phyloP scores from a whole-genome alignment of 495 filamentous ascomycete genomes.

The Geoglossum glabrum region DNA sequence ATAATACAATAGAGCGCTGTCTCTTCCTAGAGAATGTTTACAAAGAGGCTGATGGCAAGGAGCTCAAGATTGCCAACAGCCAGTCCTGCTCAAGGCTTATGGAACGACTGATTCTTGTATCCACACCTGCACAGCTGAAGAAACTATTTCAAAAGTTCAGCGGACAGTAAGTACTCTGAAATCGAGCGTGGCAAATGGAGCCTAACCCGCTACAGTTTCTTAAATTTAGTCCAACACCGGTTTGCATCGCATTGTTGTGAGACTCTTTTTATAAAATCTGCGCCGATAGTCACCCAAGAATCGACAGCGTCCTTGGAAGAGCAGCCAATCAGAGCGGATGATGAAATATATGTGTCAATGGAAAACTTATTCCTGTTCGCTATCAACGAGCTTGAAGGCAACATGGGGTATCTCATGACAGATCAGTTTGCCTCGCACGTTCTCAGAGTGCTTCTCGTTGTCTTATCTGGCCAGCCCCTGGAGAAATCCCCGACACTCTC shows the following conservation, averaged over 20 bases:
- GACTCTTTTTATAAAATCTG: slow-evolving; percentile 67
- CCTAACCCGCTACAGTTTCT: slow-evolving; percentile 30
- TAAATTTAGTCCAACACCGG: slow-evolving; percentile 75
- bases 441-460: slow-evolving; percentile 61
- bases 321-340: slow-evolving; percentile 18
- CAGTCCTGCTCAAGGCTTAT: slow-evolving; percentile 87
- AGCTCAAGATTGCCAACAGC: slow-evolving; percentile 85
- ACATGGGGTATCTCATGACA: slow-evolving; percentile 65
- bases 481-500: slow-evolving; percentile 41
- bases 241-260: slow-evolving; percentile 97
- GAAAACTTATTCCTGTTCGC: slow-evolving; percentile 69
- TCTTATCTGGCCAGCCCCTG: slow-evolving; percentile 66
- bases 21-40: slow-evolving; percentile 76
- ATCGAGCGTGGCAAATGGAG: not conserved
- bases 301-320: slow-evolving; percentile 30
- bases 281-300: slow-evolving; percentile 55
- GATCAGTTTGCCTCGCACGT: slow-evolving; percentile 84
- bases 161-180: slow-evolving; percentile 35
- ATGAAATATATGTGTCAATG: slow-evolving; percentile 35
- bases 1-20: slow-evolving; percentile 29
- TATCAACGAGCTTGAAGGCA: slow-evolving; percentile 63
- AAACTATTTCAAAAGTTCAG: slow-evolving; percentile 62
- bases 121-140: slow-evolving; percentile 64
- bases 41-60: slow-evolving; percentile 69
- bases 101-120: slow-evolving; percentile 74